A percentile compares a stretch with the other conserved stretches of the same genome.
phyloP scores from a whole-genome alignment of 108 stramenopile genomes.

The Stephanodiscus minutulus region DNA sequence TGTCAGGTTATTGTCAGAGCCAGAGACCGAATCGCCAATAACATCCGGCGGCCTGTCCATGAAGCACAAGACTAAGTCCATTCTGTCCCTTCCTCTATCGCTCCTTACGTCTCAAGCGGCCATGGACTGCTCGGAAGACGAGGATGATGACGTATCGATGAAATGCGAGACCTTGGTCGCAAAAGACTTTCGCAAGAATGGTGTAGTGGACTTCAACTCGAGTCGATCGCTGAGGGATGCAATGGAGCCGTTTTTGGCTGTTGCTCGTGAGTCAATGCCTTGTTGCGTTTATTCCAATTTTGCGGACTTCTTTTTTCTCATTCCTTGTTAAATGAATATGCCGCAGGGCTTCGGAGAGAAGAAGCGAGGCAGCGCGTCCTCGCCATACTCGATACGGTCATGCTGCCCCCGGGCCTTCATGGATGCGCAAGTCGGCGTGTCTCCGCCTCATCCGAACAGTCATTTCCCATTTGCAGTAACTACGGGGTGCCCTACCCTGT shows the following conservation, averaged over 20 bases:
- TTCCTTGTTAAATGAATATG: neutral
- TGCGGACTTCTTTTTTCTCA: neutral
- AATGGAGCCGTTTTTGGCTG: conserved; percentile 50
- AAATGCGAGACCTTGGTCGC: conserved; percentile 36
- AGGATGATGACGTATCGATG: conserved; percentile 11
- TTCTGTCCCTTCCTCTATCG: conserved; percentile 37
- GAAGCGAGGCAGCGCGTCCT: conserved; percentile 37
- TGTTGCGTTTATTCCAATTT: neutral
- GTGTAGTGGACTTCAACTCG: conserved; percentile 27
- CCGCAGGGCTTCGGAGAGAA: conserved; percentile 43
- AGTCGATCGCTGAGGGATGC: conserved; percentile 29
- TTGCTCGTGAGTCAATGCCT: conserved; percentile 35
- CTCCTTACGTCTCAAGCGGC: conserved; percentile 28
- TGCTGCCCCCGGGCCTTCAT: conserved; percentile 7
- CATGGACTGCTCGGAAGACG: conserved; percentile 23
- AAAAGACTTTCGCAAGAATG: conserved; percentile 21
- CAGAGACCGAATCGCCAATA: neutral
- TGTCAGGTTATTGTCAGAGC: neutral
- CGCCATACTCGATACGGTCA: conserved; percentile 27
- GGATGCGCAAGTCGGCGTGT: conserved; percentile 9
- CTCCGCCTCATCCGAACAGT: conserved; percentile 1
- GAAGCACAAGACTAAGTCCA: conserved; percentile 45
- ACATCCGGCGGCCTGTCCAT: conserved; percentile 23
- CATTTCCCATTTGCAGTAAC: conserved; percentile 58
- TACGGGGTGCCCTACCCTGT: conserved; percentile 71